phyloP scores from a whole-genome alignment of 2,329 filamentous ascomycete genomes.

The Microsporum ferrugineum region DNA sequence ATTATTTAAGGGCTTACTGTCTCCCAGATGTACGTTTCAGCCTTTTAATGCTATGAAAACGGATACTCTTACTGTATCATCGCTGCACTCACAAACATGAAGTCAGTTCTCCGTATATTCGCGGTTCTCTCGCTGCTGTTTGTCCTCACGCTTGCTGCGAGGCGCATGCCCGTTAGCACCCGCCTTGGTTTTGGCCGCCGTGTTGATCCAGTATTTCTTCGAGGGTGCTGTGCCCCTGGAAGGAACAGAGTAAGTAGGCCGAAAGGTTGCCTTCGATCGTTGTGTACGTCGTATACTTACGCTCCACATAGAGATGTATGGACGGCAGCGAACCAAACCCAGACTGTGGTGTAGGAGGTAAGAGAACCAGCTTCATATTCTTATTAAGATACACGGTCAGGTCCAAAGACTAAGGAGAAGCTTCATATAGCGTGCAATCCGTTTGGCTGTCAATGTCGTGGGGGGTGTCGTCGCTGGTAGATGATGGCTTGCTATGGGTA shows the following conservation, averaged over 20 bases:
- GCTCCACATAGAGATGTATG: not conserved
- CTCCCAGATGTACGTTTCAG: not conserved
- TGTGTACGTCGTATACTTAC: not conserved
- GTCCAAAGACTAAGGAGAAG: not conserved
- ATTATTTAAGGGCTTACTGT: not conserved
- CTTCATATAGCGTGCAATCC: not conserved
- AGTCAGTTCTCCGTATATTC: not conserved
- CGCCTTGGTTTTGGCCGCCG: not conserved
- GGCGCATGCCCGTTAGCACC: not conserved
- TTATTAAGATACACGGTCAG: not conserved
- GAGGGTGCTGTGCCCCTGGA: not conserved
- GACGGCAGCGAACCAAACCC: not conserved
- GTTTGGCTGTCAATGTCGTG: not conserved
- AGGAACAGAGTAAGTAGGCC: not conserved
- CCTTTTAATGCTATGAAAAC: not conserved
- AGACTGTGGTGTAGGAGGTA: not conserved
- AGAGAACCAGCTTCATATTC: not conserved
- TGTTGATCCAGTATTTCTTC: not conserved
- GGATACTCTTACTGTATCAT: not conserved
- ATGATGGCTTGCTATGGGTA: not conserved
- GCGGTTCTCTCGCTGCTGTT: not conserved
- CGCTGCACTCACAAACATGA: not conserved
- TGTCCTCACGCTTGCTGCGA: not conserved
- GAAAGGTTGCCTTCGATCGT: not conserved
- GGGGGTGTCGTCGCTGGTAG: not conserved